A percentile compares a stretch with the other conserved stretches of the same genome.
Evolutionary conservation across 2,329 filamentous ascomycete genomes (phyloP).

Genomic region (Phialophora verrucosa): DNA sequence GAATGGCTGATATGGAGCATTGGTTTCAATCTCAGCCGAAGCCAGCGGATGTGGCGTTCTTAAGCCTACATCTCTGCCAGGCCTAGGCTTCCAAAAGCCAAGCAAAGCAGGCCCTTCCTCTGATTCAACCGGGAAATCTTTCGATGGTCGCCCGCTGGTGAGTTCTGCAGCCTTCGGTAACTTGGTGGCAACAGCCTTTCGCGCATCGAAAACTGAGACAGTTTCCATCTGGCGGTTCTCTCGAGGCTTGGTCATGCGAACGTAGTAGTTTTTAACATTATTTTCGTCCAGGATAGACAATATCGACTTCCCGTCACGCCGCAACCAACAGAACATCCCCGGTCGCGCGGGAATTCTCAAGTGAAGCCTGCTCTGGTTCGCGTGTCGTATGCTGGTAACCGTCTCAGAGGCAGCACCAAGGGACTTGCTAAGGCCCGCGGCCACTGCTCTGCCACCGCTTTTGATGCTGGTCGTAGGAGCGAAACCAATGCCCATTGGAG

Average conservation of each 20-base stretch:
- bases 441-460: conserved; percentile 55
- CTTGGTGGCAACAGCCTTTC: conserved; percentile 33
- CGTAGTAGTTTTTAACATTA: conserved; percentile 44
- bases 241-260: conserved; percentile 39
- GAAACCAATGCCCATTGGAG: conserved; percentile 49
- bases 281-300: conserved; percentile 53
- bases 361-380: conserved; percentile 56
- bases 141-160: conserved; percentile 3
- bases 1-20: conserved; percentile 93
- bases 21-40: conserved; percentile 92
- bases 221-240: conserved; percentile 42
- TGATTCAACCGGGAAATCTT: conserved; percentile 16
- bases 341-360: conserved; percentile 48
- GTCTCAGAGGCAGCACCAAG: conserved; percentile 56
- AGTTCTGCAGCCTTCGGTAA: conserved; percentile 27
- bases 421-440: conserved; percentile 57
- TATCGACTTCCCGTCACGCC: conserved; percentile 50
- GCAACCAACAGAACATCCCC: conserved; percentile 54
- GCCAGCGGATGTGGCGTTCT: conserved; percentile 63
- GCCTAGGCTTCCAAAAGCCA: conserved; percentile 53
- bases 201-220: conserved; percentile 46
- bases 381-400: conserved; percentile 55
- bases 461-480: conserved; percentile 54
- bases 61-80: conserved; percentile 47
- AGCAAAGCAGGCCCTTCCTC: conserved; percentile 15